Percentiles rank a stretch among this genome's conserved stretches.
Evolutionary conservation across 371 early-diverging fungal species (phyloP).

Genomic region (Apophysomyces ossiformis): DNA sequence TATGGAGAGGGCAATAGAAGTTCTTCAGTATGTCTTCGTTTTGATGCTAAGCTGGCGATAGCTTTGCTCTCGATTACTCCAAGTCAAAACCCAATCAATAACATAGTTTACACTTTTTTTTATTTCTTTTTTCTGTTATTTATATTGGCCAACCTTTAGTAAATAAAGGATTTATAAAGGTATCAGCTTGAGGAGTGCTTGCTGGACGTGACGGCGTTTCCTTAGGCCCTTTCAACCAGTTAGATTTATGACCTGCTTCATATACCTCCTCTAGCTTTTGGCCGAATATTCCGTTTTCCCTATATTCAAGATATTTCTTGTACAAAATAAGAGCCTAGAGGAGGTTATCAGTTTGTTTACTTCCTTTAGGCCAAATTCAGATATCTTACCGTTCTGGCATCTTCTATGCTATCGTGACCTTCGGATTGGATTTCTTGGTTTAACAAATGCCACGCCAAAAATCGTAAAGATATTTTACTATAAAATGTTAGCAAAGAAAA

Average conservation of each 20-base stretch:
- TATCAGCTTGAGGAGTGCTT: constrained; percentile 27
- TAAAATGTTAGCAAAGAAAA: constrained; percentile 8
- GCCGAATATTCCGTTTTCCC: constrained; percentile 69
- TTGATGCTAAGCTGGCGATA: no score
- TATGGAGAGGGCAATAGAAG: no score
- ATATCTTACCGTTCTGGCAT: constrained; percentile 77
- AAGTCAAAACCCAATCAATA: no score
- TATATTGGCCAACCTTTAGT: constrained; percentile 21
- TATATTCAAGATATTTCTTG: constrained; percentile 74
- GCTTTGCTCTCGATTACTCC: no score
- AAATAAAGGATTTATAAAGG: constrained; percentile 18
- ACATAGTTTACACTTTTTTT: background rate
- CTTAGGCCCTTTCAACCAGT: constrained; percentile 58
- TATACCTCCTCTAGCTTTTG: constrained; percentile 82
- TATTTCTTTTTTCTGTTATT: constrained; percentile 8
- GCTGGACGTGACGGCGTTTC: constrained; percentile 22
- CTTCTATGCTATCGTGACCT: constrained; percentile 93
- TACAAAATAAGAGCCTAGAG: constrained; percentile 79
- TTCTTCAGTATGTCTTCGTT: no score
- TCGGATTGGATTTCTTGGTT: constrained; percentile 83
- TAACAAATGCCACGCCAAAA: constrained; percentile 93
- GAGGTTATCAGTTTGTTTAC: background rate
- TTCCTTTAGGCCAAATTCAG: background rate
- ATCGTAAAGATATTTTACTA: constrained; percentile 85
- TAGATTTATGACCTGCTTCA: constrained; percentile 73